These are phyloP conservation scores for Magnaporthiopsis incrustans DNA, from an alignment of 2,329 filamentous ascomycete genomes.

Conservation along the genomic window DNA sequence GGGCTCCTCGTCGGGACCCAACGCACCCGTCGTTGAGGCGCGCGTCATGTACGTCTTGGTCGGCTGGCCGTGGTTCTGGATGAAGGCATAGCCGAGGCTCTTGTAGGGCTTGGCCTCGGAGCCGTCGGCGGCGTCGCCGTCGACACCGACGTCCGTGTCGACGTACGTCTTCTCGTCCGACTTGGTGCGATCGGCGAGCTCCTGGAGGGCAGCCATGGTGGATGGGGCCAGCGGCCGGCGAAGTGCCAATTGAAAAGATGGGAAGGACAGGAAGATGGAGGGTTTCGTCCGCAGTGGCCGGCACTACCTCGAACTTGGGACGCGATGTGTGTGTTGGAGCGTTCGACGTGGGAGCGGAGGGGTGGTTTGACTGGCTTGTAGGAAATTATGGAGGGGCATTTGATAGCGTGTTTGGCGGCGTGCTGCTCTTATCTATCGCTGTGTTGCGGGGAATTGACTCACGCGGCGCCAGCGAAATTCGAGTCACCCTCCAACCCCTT, in stretches of 20 bases:
- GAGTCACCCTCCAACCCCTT: too few species aligned
- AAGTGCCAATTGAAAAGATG: too few species aligned
- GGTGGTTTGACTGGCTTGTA: too few species aligned
- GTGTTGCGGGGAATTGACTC: too few species aligned
- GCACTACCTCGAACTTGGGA: not conserved
- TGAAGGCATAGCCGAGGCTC: slow-evolving; percentile 68
- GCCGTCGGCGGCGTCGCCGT: slow-evolving; percentile 59
- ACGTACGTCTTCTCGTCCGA: slow-evolving; percentile 54
- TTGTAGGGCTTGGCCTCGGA: slow-evolving; percentile 72
- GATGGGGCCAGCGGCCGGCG: too few species aligned
- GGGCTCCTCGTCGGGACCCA: slow-evolving; percentile 56
- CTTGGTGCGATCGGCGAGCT: slow-evolving; percentile 43
- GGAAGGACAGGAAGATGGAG: not conserved
- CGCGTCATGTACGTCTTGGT: slow-evolving; percentile 59
- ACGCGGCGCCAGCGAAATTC: too few species aligned
- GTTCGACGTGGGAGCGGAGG: too few species aligned
- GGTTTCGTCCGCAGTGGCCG: not conserved
- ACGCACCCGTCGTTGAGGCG: slow-evolving; percentile 55
- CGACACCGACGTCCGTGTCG: slow-evolving; percentile 71
- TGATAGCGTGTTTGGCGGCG: not conserved
- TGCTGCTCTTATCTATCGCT: not conserved
- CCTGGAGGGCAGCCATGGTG: slow-evolving; percentile 35
- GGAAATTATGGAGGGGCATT: slow-evolving; percentile 2
- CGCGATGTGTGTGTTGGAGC: too few species aligned
- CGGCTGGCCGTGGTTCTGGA: slow-evolving; percentile 54